Conservation (phyloP, 805 yeast species). For the Myxozyma lipomycoides region DNA sequence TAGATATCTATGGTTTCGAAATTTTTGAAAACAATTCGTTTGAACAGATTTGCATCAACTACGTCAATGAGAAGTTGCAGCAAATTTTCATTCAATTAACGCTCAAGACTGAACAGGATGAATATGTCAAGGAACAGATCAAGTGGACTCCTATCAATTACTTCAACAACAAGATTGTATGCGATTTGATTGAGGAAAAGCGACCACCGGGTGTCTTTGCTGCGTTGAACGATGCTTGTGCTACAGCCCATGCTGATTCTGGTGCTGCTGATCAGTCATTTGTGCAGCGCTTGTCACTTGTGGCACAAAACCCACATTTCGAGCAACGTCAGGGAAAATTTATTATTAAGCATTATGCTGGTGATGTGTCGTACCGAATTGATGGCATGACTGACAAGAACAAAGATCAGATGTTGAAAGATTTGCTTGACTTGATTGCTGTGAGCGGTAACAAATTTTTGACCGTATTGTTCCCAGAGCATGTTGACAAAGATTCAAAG, state of each 20-base stretch:
- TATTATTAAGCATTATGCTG: conserved; percentile 93
- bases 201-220: conserved; percentile 97
- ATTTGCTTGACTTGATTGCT: conserved; percentile 71
- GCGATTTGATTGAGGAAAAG: conserved; percentile 89
- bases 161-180: conserved; percentile 92
- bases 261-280: conserved; percentile 95
- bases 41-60: conserved; percentile 92
- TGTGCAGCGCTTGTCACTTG: conserved; percentile 83
- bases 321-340: conserved; percentile 85
- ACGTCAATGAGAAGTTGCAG: conserved; percentile 90
- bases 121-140: conserved; percentile 90
- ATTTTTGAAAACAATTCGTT: conserved; percentile 93
- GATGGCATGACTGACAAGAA: conserved; percentile 92
- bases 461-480: conserved; percentile 56
- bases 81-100: conserved; percentile 96
- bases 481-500: conserved; percentile 61
- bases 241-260: conserved; percentile 98
- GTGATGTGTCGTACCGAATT: conserved; percentile 93
- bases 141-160: conserved; percentile 97
- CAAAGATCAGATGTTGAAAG: conserved; percentile 89
- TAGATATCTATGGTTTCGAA: conserved; percentile 97
- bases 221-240: conserved; percentile 92
- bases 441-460: conserved; percentile 68
- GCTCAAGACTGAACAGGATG: conserved; percentile 95
- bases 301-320: conserved; percentile 77